Conservation (phyloP, 1,284 basidiomycete genomes). For the Ganoderma lingzhi region DNA sequence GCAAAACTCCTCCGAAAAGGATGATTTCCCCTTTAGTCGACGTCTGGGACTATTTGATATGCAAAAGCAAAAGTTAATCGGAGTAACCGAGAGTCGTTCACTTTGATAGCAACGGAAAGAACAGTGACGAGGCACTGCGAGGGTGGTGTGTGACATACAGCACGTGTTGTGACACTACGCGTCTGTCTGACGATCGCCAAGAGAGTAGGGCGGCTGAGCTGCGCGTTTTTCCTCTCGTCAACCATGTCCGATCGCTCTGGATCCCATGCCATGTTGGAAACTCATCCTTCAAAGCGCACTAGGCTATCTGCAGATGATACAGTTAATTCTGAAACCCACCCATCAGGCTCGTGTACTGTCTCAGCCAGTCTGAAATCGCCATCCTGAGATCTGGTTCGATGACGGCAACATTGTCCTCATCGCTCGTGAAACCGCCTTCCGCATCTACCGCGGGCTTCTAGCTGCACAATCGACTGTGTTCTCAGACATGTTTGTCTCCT, state of each 20-base stretch:
- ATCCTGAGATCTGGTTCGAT: constrained; percentile 22
- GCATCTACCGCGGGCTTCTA: constrained; percentile 30
- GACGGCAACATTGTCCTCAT: constrained; percentile 36
- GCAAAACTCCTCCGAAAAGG: no score
- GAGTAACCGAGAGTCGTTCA: no score
- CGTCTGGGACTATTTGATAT: no score
- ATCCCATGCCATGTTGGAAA: background rate
- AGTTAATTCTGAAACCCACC: background rate
- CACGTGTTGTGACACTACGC: no score
- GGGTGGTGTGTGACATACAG: no score
- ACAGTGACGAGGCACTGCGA: no score
- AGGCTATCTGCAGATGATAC: background rate
- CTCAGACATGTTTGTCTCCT: constrained; percentile 28
- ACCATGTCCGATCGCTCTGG: background rate
- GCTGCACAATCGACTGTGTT: constrained; percentile 31
- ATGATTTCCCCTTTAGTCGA: no score
- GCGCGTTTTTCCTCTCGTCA: background rate
- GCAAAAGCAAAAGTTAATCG: no score
- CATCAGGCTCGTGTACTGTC: background rate
- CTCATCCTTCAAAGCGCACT: background rate
- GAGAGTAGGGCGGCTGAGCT: no score
- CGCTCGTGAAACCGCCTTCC: constrained; percentile 22
- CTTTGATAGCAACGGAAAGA: no score
- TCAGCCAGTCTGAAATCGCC: background rate
- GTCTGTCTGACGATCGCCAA: no score